Conservation (phyloP, 2,329 filamentous ascomycete species). For the Catunica adiposa region DNA sequence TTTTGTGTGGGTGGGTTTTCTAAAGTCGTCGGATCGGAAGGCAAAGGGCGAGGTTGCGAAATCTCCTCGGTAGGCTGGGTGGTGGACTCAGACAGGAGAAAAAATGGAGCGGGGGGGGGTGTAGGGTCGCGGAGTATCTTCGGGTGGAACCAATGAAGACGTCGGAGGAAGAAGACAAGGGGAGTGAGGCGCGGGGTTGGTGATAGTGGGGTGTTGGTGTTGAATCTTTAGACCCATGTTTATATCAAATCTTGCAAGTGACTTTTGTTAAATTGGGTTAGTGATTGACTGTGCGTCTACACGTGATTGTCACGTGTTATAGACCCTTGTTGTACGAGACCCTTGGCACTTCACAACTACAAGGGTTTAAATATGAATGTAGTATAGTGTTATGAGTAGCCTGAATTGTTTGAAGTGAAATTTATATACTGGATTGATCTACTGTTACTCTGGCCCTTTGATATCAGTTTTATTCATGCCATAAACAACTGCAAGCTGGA, state of each 20-base stretch:
- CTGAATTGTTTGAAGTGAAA: too few relatives aligned
- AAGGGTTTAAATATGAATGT: slow-evolving; percentile 22
- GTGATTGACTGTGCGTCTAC: too few relatives aligned
- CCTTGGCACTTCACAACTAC: slow-evolving; percentile 14
- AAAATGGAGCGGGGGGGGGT: background rate
- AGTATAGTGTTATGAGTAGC: too few relatives aligned
- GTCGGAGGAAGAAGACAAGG: background rate
- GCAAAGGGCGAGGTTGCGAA: slow-evolving; percentile 17
- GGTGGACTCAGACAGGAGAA: slow-evolving; percentile 19
- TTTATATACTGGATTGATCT: too few relatives aligned
- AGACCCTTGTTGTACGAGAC: background rate
- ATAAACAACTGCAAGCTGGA: too few relatives aligned
- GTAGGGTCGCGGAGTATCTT: slow-evolving; percentile 1
- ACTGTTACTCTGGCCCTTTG: too few relatives aligned
- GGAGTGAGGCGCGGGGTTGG: background rate
- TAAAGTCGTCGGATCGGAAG: slow-evolving; percentile 2
- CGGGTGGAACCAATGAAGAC: background rate
- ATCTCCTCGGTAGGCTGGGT: slow-evolving; percentile 10
- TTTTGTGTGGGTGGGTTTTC: slow-evolving; percentile 16
- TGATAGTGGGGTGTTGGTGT: slow-evolving; percentile 15
- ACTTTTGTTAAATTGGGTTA: background rate
- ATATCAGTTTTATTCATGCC: too few relatives aligned
- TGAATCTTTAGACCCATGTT: background rate
- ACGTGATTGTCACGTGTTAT: too few relatives aligned
- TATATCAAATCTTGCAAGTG: slow-evolving; percentile 8